A percentile compares a stretch with the other conserved stretches of the same genome.
Conservation (phyloP, 768 basidiomycete species). For the Clitopilus hobsonii region DNA sequence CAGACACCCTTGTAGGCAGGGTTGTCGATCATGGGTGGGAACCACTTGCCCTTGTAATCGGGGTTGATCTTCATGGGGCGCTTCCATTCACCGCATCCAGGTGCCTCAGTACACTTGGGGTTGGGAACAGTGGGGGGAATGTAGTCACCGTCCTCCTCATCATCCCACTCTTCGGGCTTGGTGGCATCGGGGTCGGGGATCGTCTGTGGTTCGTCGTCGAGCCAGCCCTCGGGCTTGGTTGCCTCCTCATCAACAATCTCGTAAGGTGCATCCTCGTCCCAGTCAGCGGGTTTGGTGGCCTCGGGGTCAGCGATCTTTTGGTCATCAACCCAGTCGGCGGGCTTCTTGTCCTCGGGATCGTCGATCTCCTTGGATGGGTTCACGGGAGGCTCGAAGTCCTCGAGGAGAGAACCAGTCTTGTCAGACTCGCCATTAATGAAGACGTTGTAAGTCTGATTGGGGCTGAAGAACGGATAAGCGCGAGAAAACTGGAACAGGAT, state of each 20-base stretch:
- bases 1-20: slow-evolving; percentile 96
- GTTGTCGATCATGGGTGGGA: slow-evolving; percentile 91
- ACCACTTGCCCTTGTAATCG: slow-evolving; percentile 98
- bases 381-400: slow-evolving; percentile 90
- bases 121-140: slow-evolving; percentile 85
- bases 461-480: slow-evolving; percentile 38
- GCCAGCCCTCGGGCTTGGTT: slow-evolving; percentile 91
- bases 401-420: slow-evolving; percentile 78
- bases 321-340: slow-evolving; percentile 87
- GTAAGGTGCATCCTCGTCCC: slow-evolving; percentile 96
- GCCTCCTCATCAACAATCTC: slow-evolving; percentile 88
- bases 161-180: slow-evolving; percentile 99
- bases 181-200: slow-evolving; percentile 89
- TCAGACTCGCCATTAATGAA: slow-evolving; percentile 83
- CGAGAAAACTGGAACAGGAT: not conserved
- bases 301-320: slow-evolving; percentile 82
- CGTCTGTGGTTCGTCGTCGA: slow-evolving; percentile 76
- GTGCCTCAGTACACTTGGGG: slow-evolving; percentile 83
- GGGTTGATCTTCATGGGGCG: slow-evolving; percentile 88
- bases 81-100: slow-evolving; percentile 96
- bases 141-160: slow-evolving; percentile 99
- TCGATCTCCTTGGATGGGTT: slow-evolving; percentile 94
- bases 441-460: slow-evolving; percentile 93
- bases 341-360: slow-evolving; percentile 89
- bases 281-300: slow-evolving; percentile 91